Base-by-base conservation (phyloP, 139 green algal species). In the Chlamydomonas sphaeroides region DNA sequence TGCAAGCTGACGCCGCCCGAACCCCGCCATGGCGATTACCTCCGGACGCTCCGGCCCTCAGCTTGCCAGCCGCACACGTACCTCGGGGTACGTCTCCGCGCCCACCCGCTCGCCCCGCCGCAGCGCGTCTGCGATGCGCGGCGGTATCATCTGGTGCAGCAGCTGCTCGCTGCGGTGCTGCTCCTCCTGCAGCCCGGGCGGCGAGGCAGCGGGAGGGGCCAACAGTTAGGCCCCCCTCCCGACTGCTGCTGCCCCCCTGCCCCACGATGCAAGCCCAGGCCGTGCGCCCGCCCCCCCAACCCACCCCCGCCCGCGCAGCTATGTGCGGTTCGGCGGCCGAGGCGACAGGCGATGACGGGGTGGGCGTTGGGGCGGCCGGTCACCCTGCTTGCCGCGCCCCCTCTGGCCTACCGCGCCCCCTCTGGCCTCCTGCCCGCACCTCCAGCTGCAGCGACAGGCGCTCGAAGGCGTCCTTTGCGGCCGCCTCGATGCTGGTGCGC, bases 111-210 rank as follows among this genome's bases (percentile, higher is more conserved):
- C 51, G 35, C 71, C 71, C 5, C 33, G 7, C 51, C 71, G 36
- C 51, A 79, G 53, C 35, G 21, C 32, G 53, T 79, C 71, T 0
- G 71, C 71, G 35, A 79, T 67, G 71, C 48, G 53, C 35, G 11
- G 21, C 5, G 71, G 71, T 5, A 79, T 38, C 71, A 79, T 66
- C 51, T 66, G 51, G 36, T 79, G 26, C 23, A 79, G 71, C 49
- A 79, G 71, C 49, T 67, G 51, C 71, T 79, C 51, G 20, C 51
- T 79, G 51, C 71, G 71, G 4, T 53, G 71, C 71, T 36, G 71
- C 53, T 79, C 51, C 53, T 79, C 71, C 71, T 79, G 33, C 49
- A 51, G 45, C n/a, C n/a, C n/a, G n/a, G n/a, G n/a, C n/a, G n/a
- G n/a, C n/a, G n/a, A n/a, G n/a, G n/a, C n/a, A n/a, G n/a, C n/a